phyloP scores from a whole-genome alignment of 148 eudicot species.

The Arctostaphylos glauca region DNA sequence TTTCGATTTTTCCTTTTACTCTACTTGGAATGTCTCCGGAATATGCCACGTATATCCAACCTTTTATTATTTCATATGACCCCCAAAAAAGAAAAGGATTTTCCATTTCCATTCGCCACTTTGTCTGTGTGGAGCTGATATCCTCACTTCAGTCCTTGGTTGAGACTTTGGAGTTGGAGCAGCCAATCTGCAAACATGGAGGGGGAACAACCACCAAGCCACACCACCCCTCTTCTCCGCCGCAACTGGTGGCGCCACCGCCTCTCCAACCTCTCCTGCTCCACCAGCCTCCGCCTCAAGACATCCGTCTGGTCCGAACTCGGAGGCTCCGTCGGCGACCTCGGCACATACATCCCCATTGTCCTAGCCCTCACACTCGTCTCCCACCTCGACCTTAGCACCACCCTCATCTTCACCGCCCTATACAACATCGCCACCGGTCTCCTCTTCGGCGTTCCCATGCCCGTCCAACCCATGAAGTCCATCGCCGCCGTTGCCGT shows the following conservation, averaged over 20 bases:
- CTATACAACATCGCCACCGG: conserved; percentile 50
- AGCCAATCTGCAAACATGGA: conserved; percentile 8
- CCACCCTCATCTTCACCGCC: conserved; percentile 57
- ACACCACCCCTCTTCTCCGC: conserved; percentile 15
- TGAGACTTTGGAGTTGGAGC: not conserved
- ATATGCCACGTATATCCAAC: too few species aligned
- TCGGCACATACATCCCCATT: conserved; percentile 63
- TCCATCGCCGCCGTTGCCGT: conserved; percentile 63
- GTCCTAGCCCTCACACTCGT: conserved; percentile 50
- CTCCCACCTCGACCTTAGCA: conserved; percentile 48
- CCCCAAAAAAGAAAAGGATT: too few species aligned
- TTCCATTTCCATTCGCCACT: too few species aligned
- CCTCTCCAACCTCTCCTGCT: not conserved
- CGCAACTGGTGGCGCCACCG: too few species aligned
- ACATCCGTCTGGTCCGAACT: conserved; percentile 43
- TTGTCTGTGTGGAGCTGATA: too few species aligned
- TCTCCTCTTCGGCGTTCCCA: conserved; percentile 44
- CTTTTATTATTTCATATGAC: too few species aligned
- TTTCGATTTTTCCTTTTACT: too few species aligned
- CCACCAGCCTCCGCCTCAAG: conserved; percentile 30
- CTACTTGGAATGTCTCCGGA: too few species aligned
- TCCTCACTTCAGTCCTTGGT: not conserved
- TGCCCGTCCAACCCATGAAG: conserved; percentile 72
- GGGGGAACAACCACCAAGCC: not conserved
- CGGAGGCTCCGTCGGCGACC: conserved; percentile 55